Percentiles rank a stretch among this genome's conserved stretches.
Conservation (phyloP, 106 monocot genomes). For the Acanthochlamys bracteata region DNA sequence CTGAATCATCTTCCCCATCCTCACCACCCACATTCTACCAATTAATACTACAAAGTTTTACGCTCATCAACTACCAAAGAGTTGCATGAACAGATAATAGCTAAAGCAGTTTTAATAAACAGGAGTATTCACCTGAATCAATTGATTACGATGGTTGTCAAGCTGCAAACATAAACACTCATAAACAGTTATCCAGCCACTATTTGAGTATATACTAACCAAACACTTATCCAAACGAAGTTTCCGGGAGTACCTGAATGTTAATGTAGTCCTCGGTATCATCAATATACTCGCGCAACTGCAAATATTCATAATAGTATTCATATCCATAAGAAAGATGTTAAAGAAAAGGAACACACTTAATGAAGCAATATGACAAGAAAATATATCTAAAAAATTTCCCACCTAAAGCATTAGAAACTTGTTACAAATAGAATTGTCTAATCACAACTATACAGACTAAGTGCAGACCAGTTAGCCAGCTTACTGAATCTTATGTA, state of each 20-base stretch:
- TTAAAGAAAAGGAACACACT: neutral
- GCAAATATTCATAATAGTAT: slow-evolving; percentile 1
- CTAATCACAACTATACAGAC: too few species aligned
- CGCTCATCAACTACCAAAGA: neutral
- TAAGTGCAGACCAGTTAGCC: too few species aligned
- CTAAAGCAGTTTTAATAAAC: neutral
- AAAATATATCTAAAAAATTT: too few species aligned
- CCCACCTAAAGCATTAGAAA: too few species aligned
- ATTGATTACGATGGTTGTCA: slow-evolving; percentile 97
- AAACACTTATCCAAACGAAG: neutral
- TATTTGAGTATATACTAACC: too few species aligned
- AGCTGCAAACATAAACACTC: slow-evolving; percentile 47
- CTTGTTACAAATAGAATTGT: too few species aligned
- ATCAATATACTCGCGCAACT: slow-evolving; percentile 95
- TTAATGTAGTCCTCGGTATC: slow-evolving; percentile 98
- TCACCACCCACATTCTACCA: too few species aligned
- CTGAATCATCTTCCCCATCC: too few species aligned
- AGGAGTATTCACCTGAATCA: slow-evolving; percentile 70
- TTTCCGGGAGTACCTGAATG: slow-evolving; percentile 58
- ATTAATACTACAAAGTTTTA: too few species aligned
- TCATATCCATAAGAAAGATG: neutral
- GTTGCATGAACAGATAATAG: neutral
- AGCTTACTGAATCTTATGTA: too few species aligned
- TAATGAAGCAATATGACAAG: neutral
- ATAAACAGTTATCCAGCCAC: neutral